phyloP scores from a whole-genome alignment of 257 asterid species.

The Rubia yunnanensis region DNA sequence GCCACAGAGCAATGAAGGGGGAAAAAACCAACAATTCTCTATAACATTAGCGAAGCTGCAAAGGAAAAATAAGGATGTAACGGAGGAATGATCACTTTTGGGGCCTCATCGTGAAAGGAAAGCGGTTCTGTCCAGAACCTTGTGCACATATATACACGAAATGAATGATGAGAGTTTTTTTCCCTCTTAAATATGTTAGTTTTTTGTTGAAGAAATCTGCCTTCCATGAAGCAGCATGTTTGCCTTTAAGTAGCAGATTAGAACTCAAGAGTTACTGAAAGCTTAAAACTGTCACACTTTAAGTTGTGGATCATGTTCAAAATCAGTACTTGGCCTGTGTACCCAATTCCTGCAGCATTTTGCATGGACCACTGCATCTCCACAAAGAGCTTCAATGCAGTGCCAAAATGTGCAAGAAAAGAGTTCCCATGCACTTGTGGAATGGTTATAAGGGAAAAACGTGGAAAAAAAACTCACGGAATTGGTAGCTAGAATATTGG shows the following conservation, averaged over 20 bases:
- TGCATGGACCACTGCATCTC: neutral
- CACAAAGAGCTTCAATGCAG: neutral
- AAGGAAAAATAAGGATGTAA: neutral
- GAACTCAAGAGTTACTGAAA: no score
- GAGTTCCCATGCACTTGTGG: no score
- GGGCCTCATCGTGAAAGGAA: neutral
- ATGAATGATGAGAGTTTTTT: neutral
- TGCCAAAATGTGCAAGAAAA: neutral
- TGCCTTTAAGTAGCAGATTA: no score
- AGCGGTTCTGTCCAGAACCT: neutral
- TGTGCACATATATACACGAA: neutral
- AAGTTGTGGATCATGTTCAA: neutral
- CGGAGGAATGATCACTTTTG: neutral
- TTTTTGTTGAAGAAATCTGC: neutral
- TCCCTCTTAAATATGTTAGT: neutral
- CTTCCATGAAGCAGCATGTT: no score
- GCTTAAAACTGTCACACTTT: no score
- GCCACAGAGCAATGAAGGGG: neutral
- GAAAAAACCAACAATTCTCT: neutral
- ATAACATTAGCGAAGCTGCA: no score
- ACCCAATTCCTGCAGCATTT: neutral
- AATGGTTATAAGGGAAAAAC: no score
- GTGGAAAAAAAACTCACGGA: no score
- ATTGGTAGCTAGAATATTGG: no score
- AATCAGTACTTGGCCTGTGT: neutral